Base-by-base conservation (phyloP, 768 basidiomycete species). In the Leccinum sublutescens region DNA sequence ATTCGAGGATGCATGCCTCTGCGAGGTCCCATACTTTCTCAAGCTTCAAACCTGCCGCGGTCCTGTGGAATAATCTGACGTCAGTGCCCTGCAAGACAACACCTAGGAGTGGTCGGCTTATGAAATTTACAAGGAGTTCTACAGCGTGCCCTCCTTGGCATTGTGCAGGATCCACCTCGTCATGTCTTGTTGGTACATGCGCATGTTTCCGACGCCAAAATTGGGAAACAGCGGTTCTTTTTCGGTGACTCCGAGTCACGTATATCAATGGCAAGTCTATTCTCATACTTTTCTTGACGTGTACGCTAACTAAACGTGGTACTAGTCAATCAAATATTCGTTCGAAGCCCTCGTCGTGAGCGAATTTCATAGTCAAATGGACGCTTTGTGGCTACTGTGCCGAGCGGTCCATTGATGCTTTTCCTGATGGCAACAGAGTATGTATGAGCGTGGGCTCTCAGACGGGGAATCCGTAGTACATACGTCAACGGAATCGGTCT, bases 271-370 rank as follows among this genome's bases (percentile, higher is more conserved):
- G 25, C 25, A 25, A 25, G 25, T 25, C 25, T 25, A 25, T 25
- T 25, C 25, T 25, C 25, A 25, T 25, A 25, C 25, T 25, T 25
- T 25, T 25, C 25, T 25, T 25, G 25, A 25, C 25, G 25, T 25
- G 25, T 25, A 25, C 25, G 25, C 25, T 25, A 25, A 25, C 25
- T 25, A 25, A 3, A 25, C 25, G 25, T 25, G 25, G 25, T 25
- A 25, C 25, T 25, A 25, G 25, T 25, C 25, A 25, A 25, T 25
- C 25, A 25, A 87, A 83, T 68, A 68, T 33, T 60, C 68, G 0
- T 94, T 95, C 69, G 89, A 92, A 60, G 78, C 81, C 1, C 71
- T 93, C 47, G 78, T 95, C 69, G 78, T 83, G 21, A 95, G 93
- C 73, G 92, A 96, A 71, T 93, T 95, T 74, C 84, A 82, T 64